A percentile compares a stretch with the other conserved stretches of the same genome.
Evolutionary conservation across 1,139 yeast species (phyloP).

Genomic region (Scheffersomyces parashehatae): DNA sequence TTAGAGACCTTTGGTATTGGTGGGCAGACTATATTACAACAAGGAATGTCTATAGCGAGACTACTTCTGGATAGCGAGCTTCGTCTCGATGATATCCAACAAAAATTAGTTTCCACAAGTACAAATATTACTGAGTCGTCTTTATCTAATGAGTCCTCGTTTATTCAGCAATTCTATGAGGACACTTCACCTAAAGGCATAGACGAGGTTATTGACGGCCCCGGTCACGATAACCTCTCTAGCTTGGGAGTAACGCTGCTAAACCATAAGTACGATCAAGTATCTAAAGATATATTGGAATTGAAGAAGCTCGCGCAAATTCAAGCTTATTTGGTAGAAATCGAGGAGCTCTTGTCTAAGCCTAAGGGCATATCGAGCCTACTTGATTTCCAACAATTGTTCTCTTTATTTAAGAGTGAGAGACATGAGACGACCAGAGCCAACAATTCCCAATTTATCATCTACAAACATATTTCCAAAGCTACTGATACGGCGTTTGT

Average conservation of each 20-base stretch:
- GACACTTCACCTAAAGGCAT: slow-evolving; percentile 1
- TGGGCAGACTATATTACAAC: not conserved
- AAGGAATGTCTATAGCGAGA: not conserved
- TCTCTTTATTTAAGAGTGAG: slow-evolving; percentile 7
- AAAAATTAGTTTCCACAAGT: not conserved
- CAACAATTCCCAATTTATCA: not conserved
- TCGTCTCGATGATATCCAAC: not conserved
- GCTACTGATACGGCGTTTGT: slow-evolving; percentile 1
- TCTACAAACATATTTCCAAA: slow-evolving; percentile 8
- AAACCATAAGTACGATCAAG: slow-evolving; percentile 8
- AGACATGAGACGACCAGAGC: slow-evolving; percentile 2
- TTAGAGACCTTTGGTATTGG: no score
- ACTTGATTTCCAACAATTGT: slow-evolving; percentile 16
- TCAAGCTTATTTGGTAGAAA: slow-evolving; percentile 7
- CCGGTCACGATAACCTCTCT: slow-evolving; percentile 1
- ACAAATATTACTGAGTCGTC: not conserved
- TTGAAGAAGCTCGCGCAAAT: slow-evolving; percentile 5
- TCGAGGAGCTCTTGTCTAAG: slow-evolving; percentile 9
- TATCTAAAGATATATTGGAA: slow-evolving; percentile 7
- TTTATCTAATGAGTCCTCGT: not conserved
- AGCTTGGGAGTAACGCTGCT: slow-evolving; percentile 6
- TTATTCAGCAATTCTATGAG: not conserved
- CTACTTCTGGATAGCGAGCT: not conserved
- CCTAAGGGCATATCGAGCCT: slow-evolving; percentile 11
- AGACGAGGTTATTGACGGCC: slow-evolving; percentile 9